phyloP scores from a whole-genome alignment of 2,329 filamentous ascomycete species.

The Claviceps fusiformis region DNA sequence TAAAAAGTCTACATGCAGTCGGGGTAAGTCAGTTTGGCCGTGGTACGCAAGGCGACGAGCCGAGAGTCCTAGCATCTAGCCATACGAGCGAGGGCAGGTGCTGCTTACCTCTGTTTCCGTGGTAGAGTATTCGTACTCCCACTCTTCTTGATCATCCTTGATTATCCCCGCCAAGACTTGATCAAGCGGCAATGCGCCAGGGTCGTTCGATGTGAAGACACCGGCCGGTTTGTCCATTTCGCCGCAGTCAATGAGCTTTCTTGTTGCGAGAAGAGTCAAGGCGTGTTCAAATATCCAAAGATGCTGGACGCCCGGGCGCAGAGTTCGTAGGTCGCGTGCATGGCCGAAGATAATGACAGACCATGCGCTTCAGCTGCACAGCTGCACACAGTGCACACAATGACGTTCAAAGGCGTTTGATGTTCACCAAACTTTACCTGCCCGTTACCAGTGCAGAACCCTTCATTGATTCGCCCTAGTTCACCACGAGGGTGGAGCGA shows the following conservation, averaged over 20 bases:
- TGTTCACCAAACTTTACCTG: too few species aligned
- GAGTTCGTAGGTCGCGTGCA: neutral
- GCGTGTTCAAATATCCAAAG: neutral
- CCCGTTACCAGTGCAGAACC: neutral
- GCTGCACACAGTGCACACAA: neutral
- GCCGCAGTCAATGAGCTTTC: neutral
- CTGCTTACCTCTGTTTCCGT: slow-evolving; percentile 44
- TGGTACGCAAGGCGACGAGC: neutral
- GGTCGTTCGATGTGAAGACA: slow-evolving; percentile 8
- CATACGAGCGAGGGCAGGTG: neutral
- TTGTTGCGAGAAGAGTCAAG: neutral
- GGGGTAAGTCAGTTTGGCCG: neutral
- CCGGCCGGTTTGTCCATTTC: slow-evolving; percentile 2
- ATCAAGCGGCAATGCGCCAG: slow-evolving; percentile 17
- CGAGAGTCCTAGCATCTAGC: neutral
- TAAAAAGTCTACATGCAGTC: slow-evolving; percentile 41
- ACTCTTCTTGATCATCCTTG: slow-evolving; percentile 40
- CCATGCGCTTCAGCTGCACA: neutral
- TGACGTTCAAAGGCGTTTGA: neutral
- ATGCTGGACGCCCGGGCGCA: neutral
- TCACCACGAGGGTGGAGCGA: neutral
- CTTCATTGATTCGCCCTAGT: neutral
- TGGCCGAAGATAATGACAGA: neutral
- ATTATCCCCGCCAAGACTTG: slow-evolving; percentile 14
- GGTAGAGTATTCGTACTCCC: slow-evolving; percentile 54